phyloP scores from a whole-genome alignment of 306 rosid species.

The Acacia crassicarpa region DNA sequence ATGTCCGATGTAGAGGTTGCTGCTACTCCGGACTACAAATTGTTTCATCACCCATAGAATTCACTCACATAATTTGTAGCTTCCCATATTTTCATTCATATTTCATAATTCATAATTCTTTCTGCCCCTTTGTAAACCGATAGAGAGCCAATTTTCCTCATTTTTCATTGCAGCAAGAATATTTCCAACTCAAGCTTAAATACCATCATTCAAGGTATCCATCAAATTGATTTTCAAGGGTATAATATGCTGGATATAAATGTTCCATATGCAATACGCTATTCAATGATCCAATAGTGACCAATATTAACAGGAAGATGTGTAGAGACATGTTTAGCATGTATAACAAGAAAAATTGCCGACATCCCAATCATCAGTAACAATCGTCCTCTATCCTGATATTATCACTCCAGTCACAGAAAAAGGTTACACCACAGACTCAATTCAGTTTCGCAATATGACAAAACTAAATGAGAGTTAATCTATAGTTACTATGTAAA shows the following conservation, averaged over 20 bases:
- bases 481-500: neutral
- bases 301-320: neutral
- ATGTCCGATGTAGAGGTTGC: too few species aligned
- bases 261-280: too few species aligned
- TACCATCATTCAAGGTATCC: neutral
- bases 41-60: neutral
- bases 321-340: neutral
- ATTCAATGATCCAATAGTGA: neutral
- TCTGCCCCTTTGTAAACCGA: neutral
- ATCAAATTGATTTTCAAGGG: neutral
- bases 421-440: neutral
- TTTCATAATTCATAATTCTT: neutral
- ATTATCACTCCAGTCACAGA: neutral
- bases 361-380: neutral
- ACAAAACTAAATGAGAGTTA: neutral
- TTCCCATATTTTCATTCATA: neutral
- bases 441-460: neutral
- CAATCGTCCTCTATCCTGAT: neutral
- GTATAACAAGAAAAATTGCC: neutral
- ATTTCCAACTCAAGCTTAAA: neutral
- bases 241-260: neutral
- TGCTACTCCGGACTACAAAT: too few species aligned
- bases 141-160: neutral
- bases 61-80: neutral
- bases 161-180: neutral